Conservation (phyloP, 176 grass and related monocot genomes). For the Triticum monococcum region DNA sequence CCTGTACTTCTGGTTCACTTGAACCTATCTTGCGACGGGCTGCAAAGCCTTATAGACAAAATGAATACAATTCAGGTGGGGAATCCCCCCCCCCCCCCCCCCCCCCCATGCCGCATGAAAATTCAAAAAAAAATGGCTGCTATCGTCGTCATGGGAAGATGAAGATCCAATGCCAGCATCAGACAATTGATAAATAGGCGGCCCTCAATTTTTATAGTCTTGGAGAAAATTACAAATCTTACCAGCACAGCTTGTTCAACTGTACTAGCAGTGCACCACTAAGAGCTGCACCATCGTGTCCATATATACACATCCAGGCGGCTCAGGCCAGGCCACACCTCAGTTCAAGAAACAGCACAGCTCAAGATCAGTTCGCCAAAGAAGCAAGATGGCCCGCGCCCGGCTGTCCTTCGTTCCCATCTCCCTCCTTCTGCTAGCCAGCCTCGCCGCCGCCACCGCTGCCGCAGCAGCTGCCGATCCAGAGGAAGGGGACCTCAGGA, state of each 20-base stretch:
- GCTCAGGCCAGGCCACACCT: neutral
- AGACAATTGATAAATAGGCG: too few species aligned
- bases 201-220: too few species aligned
- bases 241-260: constrained; percentile 77
- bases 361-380: neutral
- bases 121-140: too few species aligned
- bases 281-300: too few species aligned
- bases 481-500: neutral
- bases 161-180: too few species aligned
- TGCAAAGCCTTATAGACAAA: too few species aligned
- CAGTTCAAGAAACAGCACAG: neutral
- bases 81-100: too few species aligned
- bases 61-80: too few species aligned
- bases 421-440: neutral
- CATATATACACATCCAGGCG: neutral
- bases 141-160: too few species aligned
- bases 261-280: neutral
- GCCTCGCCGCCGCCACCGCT: neutral
- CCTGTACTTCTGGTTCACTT: too few species aligned
- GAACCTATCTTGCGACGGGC: too few species aligned
- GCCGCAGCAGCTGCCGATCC: neutral
- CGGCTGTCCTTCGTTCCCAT: neutral
- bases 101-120: too few species aligned
- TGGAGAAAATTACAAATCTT: constrained; percentile 20
- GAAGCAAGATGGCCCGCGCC: neutral